Evolutionary conservation across 176 grass and related monocot genomes (phyloP), one percentile per base, ranked within the genome.

Genomic region (Musa beccarii): DNA sequence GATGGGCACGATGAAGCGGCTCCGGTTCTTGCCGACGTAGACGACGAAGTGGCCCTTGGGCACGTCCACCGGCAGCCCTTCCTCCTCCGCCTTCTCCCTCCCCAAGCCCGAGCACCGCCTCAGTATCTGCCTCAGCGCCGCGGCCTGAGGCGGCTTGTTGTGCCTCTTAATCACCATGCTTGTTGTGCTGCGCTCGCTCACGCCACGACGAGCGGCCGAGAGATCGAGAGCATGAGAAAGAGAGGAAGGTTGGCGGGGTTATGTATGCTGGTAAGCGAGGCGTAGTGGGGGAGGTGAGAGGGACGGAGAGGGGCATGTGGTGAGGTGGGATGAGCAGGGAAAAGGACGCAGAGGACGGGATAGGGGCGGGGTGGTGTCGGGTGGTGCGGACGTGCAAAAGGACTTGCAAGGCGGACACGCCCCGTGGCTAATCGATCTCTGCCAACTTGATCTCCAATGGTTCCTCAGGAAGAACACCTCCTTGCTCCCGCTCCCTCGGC

Each of bases 11-110:
- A 98, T 83, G 85, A 91, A 98, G 22, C 95, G 75, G 11, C 84
- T 84, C 67, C 88, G 68, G 75, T 84, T 81, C 75, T 84, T 84
- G 2, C 90, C 95, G 5, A 98, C 95, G 79, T 98, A 98, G 53
- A 93, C 95, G 10, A 82, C 95, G 72, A 98, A 98, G 86, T 98
- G 95, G 29, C 95, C 95, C 0, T 78, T 79, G 14, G 95, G 95
- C 59, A 98, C 95, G 74, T 98, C 88, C 22, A 79, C 88, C 66
- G 88, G 94, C 61, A 90, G 72, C 3, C 81, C 69, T 0, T 1
- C 64, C 67, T 14, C 13, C 68, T 49, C 19, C 59, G 78, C 82
- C 10, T 64, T 90, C 13, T 78, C 79, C 24, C 78, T 80, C 0
- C 87, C 85, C 2, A 87, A 84, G 84, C 90, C 92, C 10, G 89